phyloP scores from a whole-genome alignment of 2,329 filamentous ascomycete genomes.

The Cercospora janseana region DNA sequence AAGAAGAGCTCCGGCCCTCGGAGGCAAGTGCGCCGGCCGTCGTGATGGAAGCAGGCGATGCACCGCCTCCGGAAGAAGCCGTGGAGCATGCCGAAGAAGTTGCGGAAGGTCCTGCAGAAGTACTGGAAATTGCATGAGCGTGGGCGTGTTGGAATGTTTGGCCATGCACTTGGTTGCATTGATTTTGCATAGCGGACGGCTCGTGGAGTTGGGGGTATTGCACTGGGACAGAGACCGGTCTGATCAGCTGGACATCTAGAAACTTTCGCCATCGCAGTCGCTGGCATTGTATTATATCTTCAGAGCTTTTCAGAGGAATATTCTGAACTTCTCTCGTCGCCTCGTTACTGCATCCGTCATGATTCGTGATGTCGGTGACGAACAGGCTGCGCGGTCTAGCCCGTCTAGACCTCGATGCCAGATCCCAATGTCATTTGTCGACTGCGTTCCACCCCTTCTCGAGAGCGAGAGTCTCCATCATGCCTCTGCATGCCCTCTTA shows the following conservation, averaged over 20 bases:
- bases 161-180: neutral
- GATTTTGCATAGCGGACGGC: slow-evolving; percentile 13
- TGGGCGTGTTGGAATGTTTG: neutral
- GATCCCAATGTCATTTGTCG: too few relatives aligned
- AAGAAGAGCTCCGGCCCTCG: neutral
- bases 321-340: neutral
- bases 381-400: too few relatives aligned
- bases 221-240: too few relatives aligned
- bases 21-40: neutral
- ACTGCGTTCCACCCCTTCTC: too few relatives aligned
- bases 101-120: too few relatives aligned
- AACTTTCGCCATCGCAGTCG: neutral
- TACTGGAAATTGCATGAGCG: too few relatives aligned
- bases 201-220: neutral
- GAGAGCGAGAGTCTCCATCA: neutral
- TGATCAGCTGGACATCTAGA: too few relatives aligned
- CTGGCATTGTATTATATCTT: neutral
- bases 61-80: neutral
- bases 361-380: too few relatives aligned
- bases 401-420: too few relatives aligned
- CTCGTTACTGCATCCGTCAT: too few relatives aligned
- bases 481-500: neutral
- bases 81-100: neutral
- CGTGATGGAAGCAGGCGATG: too few relatives aligned
- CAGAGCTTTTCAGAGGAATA: neutral